Evolutionary conservation across 305 asterid genomes (phyloP).

Genomic region (Galium porrigens): DNA sequence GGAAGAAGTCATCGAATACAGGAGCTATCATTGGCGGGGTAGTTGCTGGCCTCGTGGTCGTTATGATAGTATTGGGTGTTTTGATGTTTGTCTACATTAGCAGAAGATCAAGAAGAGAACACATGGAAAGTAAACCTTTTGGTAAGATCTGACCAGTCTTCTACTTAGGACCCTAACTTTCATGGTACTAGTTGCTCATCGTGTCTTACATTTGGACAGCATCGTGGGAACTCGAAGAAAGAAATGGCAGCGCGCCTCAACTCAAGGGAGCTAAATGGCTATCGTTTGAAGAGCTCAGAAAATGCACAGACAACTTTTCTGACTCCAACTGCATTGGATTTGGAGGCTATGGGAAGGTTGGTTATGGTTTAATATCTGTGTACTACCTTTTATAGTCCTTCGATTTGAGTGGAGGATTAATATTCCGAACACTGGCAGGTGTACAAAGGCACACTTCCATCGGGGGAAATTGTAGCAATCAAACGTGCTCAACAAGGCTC

Average conservation of each 20-base stretch:
- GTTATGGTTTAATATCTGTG: background rate
- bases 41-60: slow-evolving; percentile 40
- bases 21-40: slow-evolving; percentile 53
- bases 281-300: slow-evolving; percentile 61
- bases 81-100: slow-evolving; percentile 45
- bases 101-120: slow-evolving; percentile 34
- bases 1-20: slow-evolving; percentile 33
- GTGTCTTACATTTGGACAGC: slow-evolving; percentile 33
- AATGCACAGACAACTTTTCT: slow-evolving; percentile 54
- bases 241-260: slow-evolving; percentile 68
- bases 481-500: slow-evolving; percentile 90
- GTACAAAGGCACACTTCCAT: slow-evolving; percentile 45
- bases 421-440: slow-evolving; percentile 31
- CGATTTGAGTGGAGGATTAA: background rate
- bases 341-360: slow-evolving; percentile 92
- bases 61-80: slow-evolving; percentile 34
- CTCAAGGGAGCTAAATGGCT: slow-evolving; percentile 83
- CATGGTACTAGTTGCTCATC: slow-evolving; percentile 7
- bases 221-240: slow-evolving; percentile 55
- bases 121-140: slow-evolving; percentile 47
- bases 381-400: background rate
- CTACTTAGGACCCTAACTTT: background rate
- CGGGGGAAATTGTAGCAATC: slow-evolving; percentile 61
- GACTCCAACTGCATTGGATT: slow-evolving; percentile 64
- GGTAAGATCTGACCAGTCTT: slow-evolving; percentile 31